Evolutionary conservation across 169 alveolate species (phyloP), one percentile per base, ranked within the genome.

Genomic region (Cryptosporidium ryanae): DNA sequence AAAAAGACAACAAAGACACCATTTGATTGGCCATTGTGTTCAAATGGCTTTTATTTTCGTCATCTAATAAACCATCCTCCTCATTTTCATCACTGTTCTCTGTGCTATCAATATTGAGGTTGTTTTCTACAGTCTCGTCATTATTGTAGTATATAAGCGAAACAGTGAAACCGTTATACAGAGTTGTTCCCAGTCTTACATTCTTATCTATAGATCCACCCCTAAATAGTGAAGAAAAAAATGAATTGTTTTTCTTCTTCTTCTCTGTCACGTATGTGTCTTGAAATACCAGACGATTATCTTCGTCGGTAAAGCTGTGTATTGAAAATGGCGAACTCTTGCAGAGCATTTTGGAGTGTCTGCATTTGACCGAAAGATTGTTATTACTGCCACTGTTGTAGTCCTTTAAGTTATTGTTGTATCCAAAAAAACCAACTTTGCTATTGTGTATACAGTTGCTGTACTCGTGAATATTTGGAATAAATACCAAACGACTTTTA

Each of bases 301-400:
- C 87, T 10, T 76, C 87, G 21, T 61, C 71, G 2, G 76, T 59
- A 46, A 76, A 76, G 27, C 87, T 84, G 66, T 71, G 70, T 92
- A 94, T 52, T 23, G 84, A 89, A 92, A 90, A 76, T 63, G 89
- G 82, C 21, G 95, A 92, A 66, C 82, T 82, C 17, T 91, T 84
- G 38, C 96, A 93, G 32, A 90, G 87, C 48, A 92, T 91, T 31
- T 91, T 90, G 15, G 96, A 91, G 48, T 84, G 76, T 64, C 95
- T 89, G 64, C 96, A 94, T 84, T 87, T 64, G 8, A 38, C 1
- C 13, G 46, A 38, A 38, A 38, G 46, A 38, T 38, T 38, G 46
- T 38, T 38, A 38, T 38, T 38, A 38, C 46, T 38, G 8, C 46
- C 46, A 10, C 46, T 38, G 46, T 38, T 38, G 46, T 38, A 38